Conservation (phyloP, 176 grass and related monocot species). For the Oryza coarctata region DNA sequence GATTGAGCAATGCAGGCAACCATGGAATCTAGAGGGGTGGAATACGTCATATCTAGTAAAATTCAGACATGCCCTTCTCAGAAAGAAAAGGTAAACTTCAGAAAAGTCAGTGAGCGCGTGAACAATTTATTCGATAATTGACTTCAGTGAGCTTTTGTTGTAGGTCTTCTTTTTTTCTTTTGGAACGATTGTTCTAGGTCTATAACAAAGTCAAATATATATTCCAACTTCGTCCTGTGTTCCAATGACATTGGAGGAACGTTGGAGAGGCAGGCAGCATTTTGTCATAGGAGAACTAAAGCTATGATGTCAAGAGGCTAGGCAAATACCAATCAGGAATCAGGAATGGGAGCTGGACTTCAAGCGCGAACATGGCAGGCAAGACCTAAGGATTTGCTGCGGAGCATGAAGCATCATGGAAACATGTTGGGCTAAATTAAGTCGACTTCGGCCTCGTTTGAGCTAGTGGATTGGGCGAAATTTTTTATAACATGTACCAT, state of each 20-base stretch:
- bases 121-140: neutral
- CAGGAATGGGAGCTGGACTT: neutral
- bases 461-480: no score
- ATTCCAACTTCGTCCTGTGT: neutral
- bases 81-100: neutral
- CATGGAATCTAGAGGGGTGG: neutral
- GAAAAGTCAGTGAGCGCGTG: neutral
- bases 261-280: neutral
- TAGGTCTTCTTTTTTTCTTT: neutral
- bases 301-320: neutral
- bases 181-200: neutral
- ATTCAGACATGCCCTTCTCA: neutral
- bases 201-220: neutral
- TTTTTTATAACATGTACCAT: no score
- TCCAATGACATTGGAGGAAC: neutral
- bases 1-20: neutral
- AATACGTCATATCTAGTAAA: neutral
- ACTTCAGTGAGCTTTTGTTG: neutral
- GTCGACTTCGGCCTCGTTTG: no score
- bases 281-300: neutral
- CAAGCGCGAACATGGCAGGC: neutral
- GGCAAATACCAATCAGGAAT: neutral
- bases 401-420: neutral
- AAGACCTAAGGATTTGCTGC: neutral
- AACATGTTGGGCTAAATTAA: neutral